Conservation (phyloP, 768 basidiomycete genomes). For the Phylloporus rhodoxanthus region DNA sequence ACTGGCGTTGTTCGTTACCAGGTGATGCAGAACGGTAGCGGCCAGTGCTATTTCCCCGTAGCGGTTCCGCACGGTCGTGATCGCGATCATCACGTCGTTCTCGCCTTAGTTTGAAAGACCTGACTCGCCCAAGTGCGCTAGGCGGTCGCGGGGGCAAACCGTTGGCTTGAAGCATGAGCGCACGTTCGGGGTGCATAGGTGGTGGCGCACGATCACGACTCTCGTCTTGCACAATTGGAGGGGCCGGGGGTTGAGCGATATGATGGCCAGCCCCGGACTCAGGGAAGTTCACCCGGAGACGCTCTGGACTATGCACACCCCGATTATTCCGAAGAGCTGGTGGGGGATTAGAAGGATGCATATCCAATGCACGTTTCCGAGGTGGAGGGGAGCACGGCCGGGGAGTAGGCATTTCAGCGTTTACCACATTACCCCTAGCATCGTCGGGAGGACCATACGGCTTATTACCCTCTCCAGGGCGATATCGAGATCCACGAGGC, state of each 20-base stretch:
- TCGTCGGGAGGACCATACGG: neutral
- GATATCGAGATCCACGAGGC: conserved; percentile 7
- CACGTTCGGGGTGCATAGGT: conserved; percentile 30
- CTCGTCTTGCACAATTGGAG: conserved; percentile 1
- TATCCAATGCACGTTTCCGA: conserved; percentile 9
- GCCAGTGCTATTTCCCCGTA: conserved; percentile 9
- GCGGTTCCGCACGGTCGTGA: conserved; percentile 18
- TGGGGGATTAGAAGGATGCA: conserved; percentile 3
- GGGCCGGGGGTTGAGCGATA: conserved; percentile 2
- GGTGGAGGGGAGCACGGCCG: conserved; percentile 2
- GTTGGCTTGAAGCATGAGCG: conserved; percentile 24
- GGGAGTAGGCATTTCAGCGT: conserved; percentile 4
- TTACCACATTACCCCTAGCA: neutral
- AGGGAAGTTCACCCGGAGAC: conserved; percentile 7
- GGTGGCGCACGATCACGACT: conserved; percentile 11
- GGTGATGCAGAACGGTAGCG: conserved; percentile 12
- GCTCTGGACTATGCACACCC: conserved; percentile 5
- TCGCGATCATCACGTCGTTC: conserved; percentile 16
- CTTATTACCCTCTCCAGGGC: conserved; percentile 7
- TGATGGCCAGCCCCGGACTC: conserved; percentile 6
- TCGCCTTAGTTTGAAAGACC: conserved; percentile 17
- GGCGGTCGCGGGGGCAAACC: conserved; percentile 27
- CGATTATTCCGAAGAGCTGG: conserved; percentile 9
- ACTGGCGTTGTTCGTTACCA: conserved; percentile 11
- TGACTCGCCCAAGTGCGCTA: conserved; percentile 9